Evolutionary conservation across 306 rosid genomes (phyloP).

Genomic region (Citrullus mucosospermus): DNA sequence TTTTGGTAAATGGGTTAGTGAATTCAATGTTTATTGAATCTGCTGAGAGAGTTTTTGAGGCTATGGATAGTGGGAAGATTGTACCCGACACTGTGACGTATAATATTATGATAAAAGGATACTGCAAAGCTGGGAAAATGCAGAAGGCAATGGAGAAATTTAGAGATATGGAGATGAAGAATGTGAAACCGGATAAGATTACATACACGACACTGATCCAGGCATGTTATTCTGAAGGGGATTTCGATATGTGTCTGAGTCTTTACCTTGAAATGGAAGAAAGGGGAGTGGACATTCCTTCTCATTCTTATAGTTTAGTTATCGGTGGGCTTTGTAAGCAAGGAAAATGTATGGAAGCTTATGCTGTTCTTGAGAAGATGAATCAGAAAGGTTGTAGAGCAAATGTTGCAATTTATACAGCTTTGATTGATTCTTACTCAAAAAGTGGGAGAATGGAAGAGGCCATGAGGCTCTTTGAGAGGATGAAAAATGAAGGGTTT

Average conservation of each 20-base stretch:
- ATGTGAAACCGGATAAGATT: slow-evolving; percentile 56
- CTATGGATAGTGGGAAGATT: slow-evolving; percentile 45
- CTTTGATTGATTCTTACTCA: slow-evolving; percentile 57
- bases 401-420: slow-evolving; percentile 63
- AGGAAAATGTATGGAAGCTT: slow-evolving; percentile 55
- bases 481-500: slow-evolving; percentile 50
- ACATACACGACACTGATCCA: slow-evolving; percentile 67
- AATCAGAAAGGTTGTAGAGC: slow-evolving; percentile 37
- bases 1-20: slow-evolving; percentile 62
- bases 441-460: slow-evolving; percentile 47
- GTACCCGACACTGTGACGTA: slow-evolving; percentile 55
- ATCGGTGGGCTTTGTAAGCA: slow-evolving; percentile 56
- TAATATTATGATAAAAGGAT: slow-evolving; percentile 74
- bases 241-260: slow-evolving; percentile 52
- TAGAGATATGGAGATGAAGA: slow-evolving; percentile 41
- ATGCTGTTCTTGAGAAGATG: slow-evolving; percentile 50
- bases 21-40: slow-evolving; percentile 47
- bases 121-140: slow-evolving; percentile 48
- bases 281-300: slow-evolving; percentile 39
- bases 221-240: slow-evolving; percentile 48
- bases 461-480: slow-evolving; percentile 54
- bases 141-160: slow-evolving; percentile 42
- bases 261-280: slow-evolving; percentile 82
- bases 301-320: slow-evolving; percentile 56
- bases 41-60: slow-evolving; percentile 55